Evolutionary conservation across 163 green algal species (phyloP).

Genomic region (Chlorella variabilis): DNA sequence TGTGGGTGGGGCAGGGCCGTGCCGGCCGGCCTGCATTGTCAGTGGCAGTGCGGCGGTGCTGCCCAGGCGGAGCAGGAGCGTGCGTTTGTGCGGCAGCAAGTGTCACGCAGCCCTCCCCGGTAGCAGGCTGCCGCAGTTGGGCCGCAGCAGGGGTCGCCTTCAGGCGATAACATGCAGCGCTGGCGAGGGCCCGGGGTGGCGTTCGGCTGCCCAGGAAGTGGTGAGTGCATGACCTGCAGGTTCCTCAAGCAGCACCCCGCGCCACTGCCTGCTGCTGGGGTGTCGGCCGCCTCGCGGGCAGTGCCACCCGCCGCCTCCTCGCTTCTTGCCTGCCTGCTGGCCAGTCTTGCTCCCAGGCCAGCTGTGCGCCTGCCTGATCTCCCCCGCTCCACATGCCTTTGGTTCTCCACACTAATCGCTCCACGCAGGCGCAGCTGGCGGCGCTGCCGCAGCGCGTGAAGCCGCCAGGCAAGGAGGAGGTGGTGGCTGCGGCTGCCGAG

Average conservation of each 20-base stretch:
- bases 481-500: not conserved
- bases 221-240: not conserved
- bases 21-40: not conserved
- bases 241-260: too few relatives aligned
- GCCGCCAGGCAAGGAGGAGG: not conserved
- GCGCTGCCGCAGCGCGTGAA: not conserved
- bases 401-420: not conserved
- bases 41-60: not conserved
- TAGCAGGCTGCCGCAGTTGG: not conserved
- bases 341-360: not conserved
- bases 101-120: not conserved
- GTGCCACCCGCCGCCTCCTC: too few relatives aligned
- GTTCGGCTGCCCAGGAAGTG: not conserved
- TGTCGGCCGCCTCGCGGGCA: too few relatives aligned
- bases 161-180: slow-evolving; percentile 21
- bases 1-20: not conserved
- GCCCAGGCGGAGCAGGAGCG: not conserved
- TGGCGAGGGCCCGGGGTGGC: not conserved
- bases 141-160: not conserved
- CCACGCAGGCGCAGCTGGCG: slow-evolving; percentile 17
- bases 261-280: not conserved
- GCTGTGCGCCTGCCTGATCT: not conserved
- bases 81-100: not conserved
- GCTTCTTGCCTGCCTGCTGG: too few relatives aligned
- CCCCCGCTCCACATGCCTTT: not conserved